Evolutionary conservation across 140 eudicot genomes (phyloP).

Genomic region (Stevia rebaudiana): DNA sequence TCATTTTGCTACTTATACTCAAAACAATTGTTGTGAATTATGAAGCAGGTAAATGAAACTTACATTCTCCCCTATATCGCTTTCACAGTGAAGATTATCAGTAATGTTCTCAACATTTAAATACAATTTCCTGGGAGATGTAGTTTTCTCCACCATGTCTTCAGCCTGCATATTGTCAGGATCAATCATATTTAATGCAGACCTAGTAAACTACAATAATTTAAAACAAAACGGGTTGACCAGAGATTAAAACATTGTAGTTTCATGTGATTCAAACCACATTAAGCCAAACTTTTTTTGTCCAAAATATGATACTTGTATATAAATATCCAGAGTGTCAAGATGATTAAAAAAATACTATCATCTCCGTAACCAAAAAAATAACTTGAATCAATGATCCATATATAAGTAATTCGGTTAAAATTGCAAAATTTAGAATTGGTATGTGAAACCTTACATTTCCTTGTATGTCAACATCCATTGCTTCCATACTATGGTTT

Average conservation of each 20-base stretch:
- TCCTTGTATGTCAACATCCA: conserved; percentile 10
- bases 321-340: background rate
- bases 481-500: conserved; percentile 23
- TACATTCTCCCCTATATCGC: conserved; percentile 31
- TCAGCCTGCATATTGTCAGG: conserved; percentile 29
- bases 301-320: background rate
- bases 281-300: background rate
- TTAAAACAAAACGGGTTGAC: background rate
- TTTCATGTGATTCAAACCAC: background rate
- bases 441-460: conserved; percentile 30
- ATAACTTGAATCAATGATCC: background rate
- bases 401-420: background rate
- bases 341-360: background rate
- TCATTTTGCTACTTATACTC: background rate
- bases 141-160: conserved; percentile 11
- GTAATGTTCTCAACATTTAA: conserved; percentile 16
- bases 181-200: conserved; percentile 6
- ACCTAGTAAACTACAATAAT: background rate
- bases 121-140: conserved; percentile 13
- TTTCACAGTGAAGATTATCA: conserved; percentile 11
- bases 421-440: background rate
- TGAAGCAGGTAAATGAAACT: conserved; percentile 12
- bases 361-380: background rate
- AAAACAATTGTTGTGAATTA: conserved; percentile 1
- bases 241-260: background rate